phyloP scores from a whole-genome alignment of 345 rosid species.

The Streptanthus diversifolius region DNA sequence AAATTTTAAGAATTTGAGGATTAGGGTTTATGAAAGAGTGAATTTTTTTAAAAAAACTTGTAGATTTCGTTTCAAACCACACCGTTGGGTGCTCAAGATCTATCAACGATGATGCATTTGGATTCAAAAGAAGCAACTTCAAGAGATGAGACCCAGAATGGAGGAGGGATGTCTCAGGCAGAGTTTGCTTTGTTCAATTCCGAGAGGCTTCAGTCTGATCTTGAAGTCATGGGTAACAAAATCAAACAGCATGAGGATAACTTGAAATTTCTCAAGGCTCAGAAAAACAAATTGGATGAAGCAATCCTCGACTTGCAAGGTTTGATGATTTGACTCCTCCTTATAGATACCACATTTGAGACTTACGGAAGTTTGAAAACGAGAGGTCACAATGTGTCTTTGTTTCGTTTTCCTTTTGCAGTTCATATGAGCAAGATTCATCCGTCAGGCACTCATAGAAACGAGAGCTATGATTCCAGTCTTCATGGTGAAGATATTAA shows the following conservation, averaged over 20 bases:
- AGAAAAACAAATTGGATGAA: slow-evolving; percentile 58
- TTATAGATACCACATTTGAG: no score
- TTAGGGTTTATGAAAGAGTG: not conserved
- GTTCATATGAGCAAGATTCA: slow-evolving; percentile 60
- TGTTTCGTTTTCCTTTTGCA: slow-evolving; percentile 29
- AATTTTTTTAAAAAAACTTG: not conserved
- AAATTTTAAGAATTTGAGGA: slow-evolving; percentile 3
- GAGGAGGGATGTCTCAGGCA: slow-evolving; percentile 44
- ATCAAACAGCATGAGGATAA: slow-evolving; percentile 68
- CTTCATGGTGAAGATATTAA: slow-evolving; percentile 52
- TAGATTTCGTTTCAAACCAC: slow-evolving; percentile 36
- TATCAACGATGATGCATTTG: slow-evolving; percentile 36
- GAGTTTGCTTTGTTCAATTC: slow-evolving; percentile 40
- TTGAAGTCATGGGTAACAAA: slow-evolving; percentile 50
- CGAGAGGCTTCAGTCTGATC: slow-evolving; percentile 69
- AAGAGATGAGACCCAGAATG: slow-evolving; percentile 39
- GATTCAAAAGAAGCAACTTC: slow-evolving; percentile 34
- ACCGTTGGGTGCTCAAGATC: slow-evolving; percentile 29
- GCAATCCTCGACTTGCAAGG: slow-evolving; percentile 66
- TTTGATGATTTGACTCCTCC: slow-evolving; percentile 4
- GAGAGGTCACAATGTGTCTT: not conserved
- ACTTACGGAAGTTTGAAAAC: not conserved
- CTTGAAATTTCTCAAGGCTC: slow-evolving; percentile 44
- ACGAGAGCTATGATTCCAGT: slow-evolving; percentile 29
- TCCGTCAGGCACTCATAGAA: slow-evolving; percentile 31